A percentile compares a stretch with the other conserved stretches of the same genome.
phyloP scores from a whole-genome alignment of 768 basidiomycete genomes.

The Plicaturopsis crispa region DNA sequence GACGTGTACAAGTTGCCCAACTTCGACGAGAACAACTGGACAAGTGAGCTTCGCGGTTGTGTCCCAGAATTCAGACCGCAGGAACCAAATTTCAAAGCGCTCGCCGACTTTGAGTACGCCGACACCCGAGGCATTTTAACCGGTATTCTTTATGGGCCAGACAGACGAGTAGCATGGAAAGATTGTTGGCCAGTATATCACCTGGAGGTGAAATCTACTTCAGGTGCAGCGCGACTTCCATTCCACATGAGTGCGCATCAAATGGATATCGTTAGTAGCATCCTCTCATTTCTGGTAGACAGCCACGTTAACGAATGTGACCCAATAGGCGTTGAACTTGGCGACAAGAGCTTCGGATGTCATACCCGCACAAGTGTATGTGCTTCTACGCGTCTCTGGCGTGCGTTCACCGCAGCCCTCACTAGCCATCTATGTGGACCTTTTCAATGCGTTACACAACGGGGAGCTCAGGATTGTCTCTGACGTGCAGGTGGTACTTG shows the following conservation, averaged over 20 bases:
- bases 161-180: constrained; percentile 9
- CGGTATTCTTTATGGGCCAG: constrained; percentile 8
- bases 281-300: neutral
- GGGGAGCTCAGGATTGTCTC: too few species aligned
- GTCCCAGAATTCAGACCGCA: constrained; percentile 11
- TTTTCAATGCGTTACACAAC: too few species aligned
- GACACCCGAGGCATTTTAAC: constrained; percentile 16
- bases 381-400: too few species aligned
- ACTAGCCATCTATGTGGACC: too few species aligned
- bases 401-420: too few species aligned
- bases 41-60: constrained; percentile 13
- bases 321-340: too few species aligned
- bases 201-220: constrained; percentile 20
- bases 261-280: constrained; percentile 13
- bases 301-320: too few species aligned
- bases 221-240: constrained; percentile 6
- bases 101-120: constrained; percentile 17
- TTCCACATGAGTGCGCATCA: constrained; percentile 18
- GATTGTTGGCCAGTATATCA: constrained; percentile 17
- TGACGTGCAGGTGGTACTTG: too few species aligned
- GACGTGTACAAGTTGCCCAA: constrained; percentile 5
- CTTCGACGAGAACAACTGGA: constrained; percentile 18
- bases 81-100: constrained; percentile 3
- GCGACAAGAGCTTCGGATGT: too few species aligned
- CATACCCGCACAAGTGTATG: too few species aligned